Base-by-base conservation (phyloP, 176 grass and related monocot genomes). In the Ampelocalamus luodianensis region DNA sequence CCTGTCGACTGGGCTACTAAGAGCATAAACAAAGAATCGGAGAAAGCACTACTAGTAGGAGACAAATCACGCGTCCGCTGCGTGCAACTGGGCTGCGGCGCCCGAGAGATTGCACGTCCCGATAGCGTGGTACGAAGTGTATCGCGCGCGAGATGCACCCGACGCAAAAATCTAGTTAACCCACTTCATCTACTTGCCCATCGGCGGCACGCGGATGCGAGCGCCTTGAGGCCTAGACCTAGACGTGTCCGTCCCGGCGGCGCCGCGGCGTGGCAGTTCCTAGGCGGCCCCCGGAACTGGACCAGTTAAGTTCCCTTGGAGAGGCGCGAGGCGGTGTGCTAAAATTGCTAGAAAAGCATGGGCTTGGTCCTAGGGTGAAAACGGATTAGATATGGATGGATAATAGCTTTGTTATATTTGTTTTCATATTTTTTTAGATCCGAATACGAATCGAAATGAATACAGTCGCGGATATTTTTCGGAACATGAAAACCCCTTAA, bases 31-130 rank as follows among this genome's bases (percentile, higher is more conserved):
- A 15, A 5, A 32, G 13, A 6, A 6, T 5, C 23, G 1, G 29
- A 29, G 61, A 15, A 29, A 15, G 26, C 61, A 3, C 61, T 0
- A 7, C 13, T 3, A 6, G 61, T 0, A 5, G 65, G 14, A 4
- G n/a, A 26, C 3, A 50, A 72, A 18, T 18, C 11, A 49, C 15
- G 26, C 48, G 29, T 12, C 48, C 27, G 49, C 48, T 8, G 24
- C 43, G 44, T 3, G 22, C 17, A 11, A 27, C 18, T 46, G 74
- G 74, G 7, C 49, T 22, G 49, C 38, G 62, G 3, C 51, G 18
- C 37, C 50, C 48, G 48, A 56, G 48, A 38, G 44, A 53, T 77
- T 56, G 15, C 82, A 66, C 37, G 46, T 49, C 82, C 71, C 71
- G 59, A 76, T 29, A 15, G 46, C 60, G 60, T 43, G 22, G 61